Conservation (phyloP, 176 grass and related monocot species). For the Bothriochloa decipiens region DNA sequence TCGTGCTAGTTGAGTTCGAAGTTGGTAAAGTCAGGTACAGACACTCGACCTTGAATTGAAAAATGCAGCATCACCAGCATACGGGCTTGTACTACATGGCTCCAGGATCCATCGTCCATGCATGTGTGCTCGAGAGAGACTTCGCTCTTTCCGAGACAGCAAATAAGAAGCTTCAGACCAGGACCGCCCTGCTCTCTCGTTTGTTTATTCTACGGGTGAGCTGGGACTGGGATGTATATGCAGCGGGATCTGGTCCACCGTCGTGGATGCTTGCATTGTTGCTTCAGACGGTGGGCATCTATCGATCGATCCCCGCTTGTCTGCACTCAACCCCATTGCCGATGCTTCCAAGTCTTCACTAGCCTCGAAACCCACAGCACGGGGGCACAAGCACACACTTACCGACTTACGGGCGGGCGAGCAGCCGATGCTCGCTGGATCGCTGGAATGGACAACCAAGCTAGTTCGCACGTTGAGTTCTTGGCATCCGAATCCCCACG, state of each 20-base stretch:
- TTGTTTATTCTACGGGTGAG: background rate
- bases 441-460: background rate
- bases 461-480: background rate
- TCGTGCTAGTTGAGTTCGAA: slow-evolving; percentile 50
- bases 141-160: slow-evolving; percentile 19
- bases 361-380: slow-evolving; percentile 38
- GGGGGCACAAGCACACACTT: background rate
- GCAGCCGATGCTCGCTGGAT: background rate
- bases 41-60: slow-evolving; percentile 15
- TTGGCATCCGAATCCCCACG: background rate
- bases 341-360: slow-evolving; percentile 47
- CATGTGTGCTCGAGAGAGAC: background rate
- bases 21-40: slow-evolving; percentile 34
- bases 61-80: slow-evolving; percentile 26
- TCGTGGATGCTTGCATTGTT: slow-evolving; percentile 26
- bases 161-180: background rate
- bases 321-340: slow-evolving; percentile 54
- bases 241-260: slow-evolving; percentile 61
- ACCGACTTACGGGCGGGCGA: background rate
- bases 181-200: background rate
- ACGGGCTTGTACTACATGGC: background rate
- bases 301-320: background rate
- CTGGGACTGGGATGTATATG: background rate
- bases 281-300: slow-evolving; percentile 55
- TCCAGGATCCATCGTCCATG: background rate